Base-by-base conservation (phyloP, 257 asterid species). In the Solanum ossicruentum region DNA sequence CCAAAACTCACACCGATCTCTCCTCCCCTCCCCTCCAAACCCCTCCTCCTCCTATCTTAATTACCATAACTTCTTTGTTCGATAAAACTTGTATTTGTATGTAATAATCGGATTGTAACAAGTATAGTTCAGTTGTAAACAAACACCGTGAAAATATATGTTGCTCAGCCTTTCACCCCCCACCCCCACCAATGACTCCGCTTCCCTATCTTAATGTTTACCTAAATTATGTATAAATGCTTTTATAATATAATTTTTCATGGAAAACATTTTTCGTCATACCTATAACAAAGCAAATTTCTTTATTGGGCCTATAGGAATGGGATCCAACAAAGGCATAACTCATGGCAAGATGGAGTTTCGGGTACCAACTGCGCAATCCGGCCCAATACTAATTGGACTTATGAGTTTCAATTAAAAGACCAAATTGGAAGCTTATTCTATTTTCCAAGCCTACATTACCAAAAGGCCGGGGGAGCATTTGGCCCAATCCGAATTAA, bases 271-370 rank as follows among this genome's bases (percentile, higher is more conserved):
- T 57, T 20, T 20, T 20, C 26, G 20, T 57, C 12, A 1, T 57
- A 58, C 65, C 12, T 20, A 60, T 60, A n/a, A 60, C 67, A 60
- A 60, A 28, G 15, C 7, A 4, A 5, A 1, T 63, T 21, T 63
- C 8, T 63, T 23, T 66, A 75, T 13, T 77, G 84, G 77, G 47
- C 60, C 11, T 57, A 72, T 49, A 92, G 95, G 95, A 90, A 90
- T 75, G 95, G 95, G 7, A 84, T 92, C 84, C 89, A 92, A 26
- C 95, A 88, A 77, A 90, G 93, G 84, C 85, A 88, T 3, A 90
- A 92, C 78, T 90, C 95, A 0, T 92, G 95, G 95, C 93, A 92
- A 85, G 95, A 92, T 41, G 95, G 95, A 55, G 93, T 92, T 6
- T 89, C 92, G 10, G 95, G 93, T 56, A 87, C 92, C 8, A 92